phyloP scores from a whole-genome alignment of 192 early-diverging fungal genomes.

The Backusella tarrabulga region DNA sequence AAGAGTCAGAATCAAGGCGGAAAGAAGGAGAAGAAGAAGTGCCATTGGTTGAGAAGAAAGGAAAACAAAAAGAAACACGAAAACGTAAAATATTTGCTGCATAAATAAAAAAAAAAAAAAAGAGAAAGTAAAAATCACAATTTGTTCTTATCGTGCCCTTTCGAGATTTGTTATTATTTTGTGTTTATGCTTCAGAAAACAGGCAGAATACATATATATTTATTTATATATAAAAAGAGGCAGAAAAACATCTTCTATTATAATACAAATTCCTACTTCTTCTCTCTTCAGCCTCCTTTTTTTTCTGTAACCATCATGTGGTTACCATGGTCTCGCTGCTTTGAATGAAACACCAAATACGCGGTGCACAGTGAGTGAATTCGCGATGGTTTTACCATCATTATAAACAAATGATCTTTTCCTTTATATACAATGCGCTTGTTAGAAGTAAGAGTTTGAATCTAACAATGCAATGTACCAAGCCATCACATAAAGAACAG shows the following conservation, averaged over 20 bases:
- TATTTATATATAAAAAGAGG: neutral
- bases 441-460: neutral
- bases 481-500: neutral
- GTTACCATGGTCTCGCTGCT: neutral
- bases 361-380: neutral
- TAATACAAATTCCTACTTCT: neutral
- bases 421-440: neutral
- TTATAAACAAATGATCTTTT: neutral
- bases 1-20: neutral
- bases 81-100: neutral
- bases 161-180: neutral
- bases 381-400: neutral
- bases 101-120: neutral
- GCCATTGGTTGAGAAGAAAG: neutral
- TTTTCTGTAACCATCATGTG: neutral
- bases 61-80: conserved; percentile 3
- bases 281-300: neutral
- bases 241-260: neutral
- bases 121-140: neutral
- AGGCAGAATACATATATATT: neutral
- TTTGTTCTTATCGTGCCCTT: neutral
- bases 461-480: neutral
- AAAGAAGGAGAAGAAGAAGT: neutral
- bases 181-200: neutral
- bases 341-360: neutral